phyloP scores from a whole-genome alignment of 805 yeast species.

The Saccharomyces jurei region DNA sequence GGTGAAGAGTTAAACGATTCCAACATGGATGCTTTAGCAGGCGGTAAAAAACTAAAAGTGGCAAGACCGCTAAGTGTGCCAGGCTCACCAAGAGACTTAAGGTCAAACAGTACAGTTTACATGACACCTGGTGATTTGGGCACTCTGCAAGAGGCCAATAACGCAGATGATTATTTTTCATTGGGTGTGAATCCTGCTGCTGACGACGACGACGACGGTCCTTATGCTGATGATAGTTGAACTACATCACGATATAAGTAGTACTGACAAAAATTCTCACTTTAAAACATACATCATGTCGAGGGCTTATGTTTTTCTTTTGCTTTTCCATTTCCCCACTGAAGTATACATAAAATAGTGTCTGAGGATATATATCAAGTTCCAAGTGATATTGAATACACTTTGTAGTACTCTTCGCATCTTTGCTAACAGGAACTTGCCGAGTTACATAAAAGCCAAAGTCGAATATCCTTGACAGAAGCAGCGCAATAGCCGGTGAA shows the following conservation, averaged over 20 bases:
- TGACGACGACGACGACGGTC: constrained; percentile 37
- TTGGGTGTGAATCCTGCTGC: constrained; percentile 29
- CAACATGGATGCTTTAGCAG: constrained; percentile 27
- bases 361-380: background rate
- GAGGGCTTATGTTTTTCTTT: background rate
- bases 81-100: constrained; percentile 72
- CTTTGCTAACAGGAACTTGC: background rate
- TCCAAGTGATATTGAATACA: background rate
- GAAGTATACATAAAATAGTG: background rate
- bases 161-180: constrained; percentile 68
- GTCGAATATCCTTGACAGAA: too few species aligned
- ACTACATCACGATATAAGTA: constrained; percentile 18
- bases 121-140: constrained; percentile 99
- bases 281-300: background rate
- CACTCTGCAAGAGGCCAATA: constrained; percentile 84
- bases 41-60: constrained; percentile 51
- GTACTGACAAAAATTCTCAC: constrained; percentile 30
- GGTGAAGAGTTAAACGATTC: constrained; percentile 25
- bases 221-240: constrained; percentile 27
- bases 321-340: background rate
- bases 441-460: background rate
- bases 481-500: background rate
- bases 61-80: constrained; percentile 94
- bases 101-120: constrained; percentile 39
- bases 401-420: background rate